These are phyloP conservation scores for Coniochaeta sp. DNA, from an alignment of 2,329 filamentous ascomycete genomes.

Conservation along the genomic window DNA sequence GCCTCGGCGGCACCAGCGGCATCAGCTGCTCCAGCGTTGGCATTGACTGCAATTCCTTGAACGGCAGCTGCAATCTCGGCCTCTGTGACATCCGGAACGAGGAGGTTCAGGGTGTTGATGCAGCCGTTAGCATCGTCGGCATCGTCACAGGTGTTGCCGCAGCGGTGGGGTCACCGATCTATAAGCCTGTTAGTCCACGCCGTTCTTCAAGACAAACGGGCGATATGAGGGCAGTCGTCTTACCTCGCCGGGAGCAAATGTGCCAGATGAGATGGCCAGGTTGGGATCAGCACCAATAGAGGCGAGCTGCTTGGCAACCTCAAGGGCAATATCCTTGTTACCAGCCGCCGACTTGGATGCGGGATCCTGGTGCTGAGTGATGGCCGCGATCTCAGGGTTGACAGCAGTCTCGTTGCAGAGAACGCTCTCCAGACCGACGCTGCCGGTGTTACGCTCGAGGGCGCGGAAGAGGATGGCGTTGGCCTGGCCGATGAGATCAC, in stretches of 20 bases:
- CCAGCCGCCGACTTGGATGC: slow-evolving; percentile 48
- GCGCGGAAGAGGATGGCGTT: slow-evolving; percentile 46
- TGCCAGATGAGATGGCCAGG: slow-evolving; percentile 53
- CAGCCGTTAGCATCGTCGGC: slow-evolving; percentile 42
- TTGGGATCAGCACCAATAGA: slow-evolving; percentile 55
- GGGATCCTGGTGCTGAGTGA: slow-evolving; percentile 62
- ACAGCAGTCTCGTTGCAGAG: slow-evolving; percentile 49
- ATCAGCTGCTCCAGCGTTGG: slow-evolving; percentile 8
- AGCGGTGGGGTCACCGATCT: slow-evolving; percentile 28
- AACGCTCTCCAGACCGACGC: slow-evolving; percentile 49
- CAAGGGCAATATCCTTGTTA: slow-evolving; percentile 56
- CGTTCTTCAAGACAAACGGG: not conserved
- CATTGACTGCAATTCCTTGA: slow-evolving; percentile 19
- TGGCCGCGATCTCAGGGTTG: slow-evolving; percentile 59
- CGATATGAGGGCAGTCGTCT: slow-evolving; percentile 19
- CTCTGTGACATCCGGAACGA: slow-evolving; percentile 45
- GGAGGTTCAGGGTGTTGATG: slow-evolving; percentile 47
- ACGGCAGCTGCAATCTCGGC: slow-evolving; percentile 47
- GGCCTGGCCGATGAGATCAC: slow-evolving; percentile 43
- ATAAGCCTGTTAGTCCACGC: slow-evolving; percentile 11
- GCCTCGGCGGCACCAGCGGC: slow-evolving; percentile 13
- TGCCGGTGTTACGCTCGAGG: slow-evolving; percentile 53
- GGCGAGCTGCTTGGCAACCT: slow-evolving; percentile 52
- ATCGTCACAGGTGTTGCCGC: slow-evolving; percentile 47
- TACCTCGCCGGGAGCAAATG: slow-evolving; percentile 54